Evolutionary conservation across 768 basidiomycete genomes (phyloP), one percentile per base, ranked within the genome.

Genomic region (Auriscalpium microsporum): DNA sequence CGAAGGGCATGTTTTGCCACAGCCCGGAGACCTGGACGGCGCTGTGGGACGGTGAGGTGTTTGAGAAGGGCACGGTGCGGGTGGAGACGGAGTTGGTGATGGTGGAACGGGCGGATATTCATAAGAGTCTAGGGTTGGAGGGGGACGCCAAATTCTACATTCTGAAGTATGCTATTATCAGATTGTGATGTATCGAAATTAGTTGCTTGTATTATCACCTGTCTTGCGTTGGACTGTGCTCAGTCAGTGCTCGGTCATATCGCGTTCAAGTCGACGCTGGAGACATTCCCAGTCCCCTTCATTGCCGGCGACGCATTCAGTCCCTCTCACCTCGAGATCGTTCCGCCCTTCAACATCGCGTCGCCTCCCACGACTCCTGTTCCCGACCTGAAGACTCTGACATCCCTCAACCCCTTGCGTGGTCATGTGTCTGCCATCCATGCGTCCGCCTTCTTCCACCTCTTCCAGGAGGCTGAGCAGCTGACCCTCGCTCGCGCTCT

Each of bases 241-340:
- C n/a, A n/a, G n/a, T n/a, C n/a, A n/a, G n/a, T n/a, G n/a, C n/a
- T n/a, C 4, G 84, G 84, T 1, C 83, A 86, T 58, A 70, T 78
- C 44, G 70, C 87, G 14, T 87, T 84, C 69, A 73, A 65, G 49
- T 73, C 78, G 3, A 80, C 72, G 0, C 74, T 77, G 0, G 68
- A 75, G 40, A 72, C 75, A 0, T 85, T 81, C 65, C 78, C 81
- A 2, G 79, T 73, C 0, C 65, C 70, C 0, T 86, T 87, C 63
- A 53, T 86, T 13, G 67, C 73, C 10, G 85, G 84, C 1, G 75
- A 87, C 57, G 72, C 67, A 0, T 76, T 86, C 48, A 73, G 82
- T 57, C 67, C 74, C 7, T 55, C 59, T 2, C 69, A 78, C 50
- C 71, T 84, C 17, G 61, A 72, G 6, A 45, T 52, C 34, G 61